Conservation (phyloP, 306 rosid genomes). For the Rosa multiflora region DNA sequence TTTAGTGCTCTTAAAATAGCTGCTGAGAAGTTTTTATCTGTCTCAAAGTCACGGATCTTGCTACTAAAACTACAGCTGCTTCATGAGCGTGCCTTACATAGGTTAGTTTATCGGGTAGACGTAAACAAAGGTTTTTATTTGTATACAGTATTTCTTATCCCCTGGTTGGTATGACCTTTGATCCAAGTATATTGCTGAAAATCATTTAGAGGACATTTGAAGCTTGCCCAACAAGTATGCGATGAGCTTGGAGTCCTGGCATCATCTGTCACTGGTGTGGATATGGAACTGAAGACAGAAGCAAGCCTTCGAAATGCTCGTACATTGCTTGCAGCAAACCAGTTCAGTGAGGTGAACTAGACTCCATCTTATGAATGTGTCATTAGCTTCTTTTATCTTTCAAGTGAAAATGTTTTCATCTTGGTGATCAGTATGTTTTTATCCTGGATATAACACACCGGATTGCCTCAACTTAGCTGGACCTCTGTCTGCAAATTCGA, state of each 20-base stretch:
- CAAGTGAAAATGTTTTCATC: neutral
- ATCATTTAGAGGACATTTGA: slow-evolving; percentile 67
- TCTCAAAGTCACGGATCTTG: slow-evolving; percentile 79
- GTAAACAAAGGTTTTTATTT: slow-evolving; percentile 17
- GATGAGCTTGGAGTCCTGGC: slow-evolving; percentile 95
- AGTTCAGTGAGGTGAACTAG: slow-evolving; percentile 67
- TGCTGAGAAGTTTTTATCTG: slow-evolving; percentile 78
- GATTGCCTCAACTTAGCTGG: neutral
- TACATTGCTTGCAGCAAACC: slow-evolving; percentile 86
- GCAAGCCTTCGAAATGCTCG: slow-evolving; percentile 94
- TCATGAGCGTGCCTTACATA: slow-evolving; percentile 84
- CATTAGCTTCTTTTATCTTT: neutral
- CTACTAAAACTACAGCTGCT: slow-evolving; percentile 82
- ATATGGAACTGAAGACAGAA: slow-evolving; percentile 91
- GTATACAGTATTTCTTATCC: neutral
- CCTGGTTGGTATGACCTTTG: neutral
- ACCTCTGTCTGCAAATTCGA: neutral
- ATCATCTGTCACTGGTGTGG: slow-evolving; percentile 85
- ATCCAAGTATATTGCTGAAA: slow-evolving; percentile 19
- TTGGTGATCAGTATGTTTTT: neutral
- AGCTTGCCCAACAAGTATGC: slow-evolving; percentile 88
- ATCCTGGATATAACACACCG: neutral
- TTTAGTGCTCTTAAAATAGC: slow-evolving; percentile 82
- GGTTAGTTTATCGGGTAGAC: slow-evolving; percentile 42
- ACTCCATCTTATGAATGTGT: neutral